Base-by-base conservation (phyloP, 164 flowering plant species). In the Tetracentron sinense region DNA sequence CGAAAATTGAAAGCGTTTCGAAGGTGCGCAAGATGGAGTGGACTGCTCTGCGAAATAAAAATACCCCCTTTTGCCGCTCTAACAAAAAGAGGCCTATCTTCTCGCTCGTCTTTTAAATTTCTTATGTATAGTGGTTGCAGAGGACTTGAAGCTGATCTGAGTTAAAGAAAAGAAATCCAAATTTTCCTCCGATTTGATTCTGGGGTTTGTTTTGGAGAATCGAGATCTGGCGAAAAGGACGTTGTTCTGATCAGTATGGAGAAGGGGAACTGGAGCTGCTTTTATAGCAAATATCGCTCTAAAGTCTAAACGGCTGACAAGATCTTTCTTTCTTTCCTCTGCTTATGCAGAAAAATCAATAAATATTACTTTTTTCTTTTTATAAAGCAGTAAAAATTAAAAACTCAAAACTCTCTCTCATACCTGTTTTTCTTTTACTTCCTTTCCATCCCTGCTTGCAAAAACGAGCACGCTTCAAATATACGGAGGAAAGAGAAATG, bases 141-240 rank as follows among this genome's bases (percentile, higher is more conserved):
- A 49, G n/a, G 28, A 29, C 23, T 30, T 22, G 50, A 48, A 53
- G 14, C 4, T 29, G 52, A 11, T 52, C 21, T 33, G 64, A 53
- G 49, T 15, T 30, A 50, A 52, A 19, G 16, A 21, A 15, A 25
- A 10, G 26, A 38, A 58, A 44, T 52, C 65, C 56, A 35, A 57
- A 54, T 62, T 56, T 44, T 42, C 64, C 65, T 60, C 25, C 6
- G 66, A 76, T 78, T 78, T 77, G 78, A 73, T 78, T 66, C 79
- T 64, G 42, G 57, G 42, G 53, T 29, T 31, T 33, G 46, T 52
- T 70, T 25, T 7, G 27, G 56, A 59, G 75, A 64, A 56, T 53
- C 56, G 65, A 68, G 72, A 70, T 66, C 67, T 63, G 59, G 64
- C 3, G 80, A 73, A 44, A 58, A 65, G 57, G 75, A 76, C 76